Base-by-base conservation (phyloP, 2,329 filamentous ascomycete genomes). In the Sordariomycetes sp. region DNA sequence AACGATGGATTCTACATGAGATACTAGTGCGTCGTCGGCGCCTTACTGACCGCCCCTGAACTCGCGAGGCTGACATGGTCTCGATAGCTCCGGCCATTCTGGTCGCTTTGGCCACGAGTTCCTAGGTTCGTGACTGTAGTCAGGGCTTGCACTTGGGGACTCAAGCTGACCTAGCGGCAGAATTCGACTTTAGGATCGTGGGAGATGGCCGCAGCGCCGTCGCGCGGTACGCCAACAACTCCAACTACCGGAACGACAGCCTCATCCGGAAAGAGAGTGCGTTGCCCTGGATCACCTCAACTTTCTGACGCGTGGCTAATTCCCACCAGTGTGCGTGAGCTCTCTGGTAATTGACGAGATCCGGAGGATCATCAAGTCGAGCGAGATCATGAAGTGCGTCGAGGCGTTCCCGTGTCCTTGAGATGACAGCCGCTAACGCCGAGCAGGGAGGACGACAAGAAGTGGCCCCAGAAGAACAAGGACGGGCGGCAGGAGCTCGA, bases 381-480 rank as follows among this genome's bases (percentile, higher is more conserved):
- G 91, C 74, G 94, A 99, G 71, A 97, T 99, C 67, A 86, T 95
- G 78, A 97, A 97, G 90, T 95, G 82, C 58, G 78, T 54, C 34
- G 32, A 58, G 14, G 54, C 55, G 22, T 59, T 25, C 22, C 28
- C 16, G 7, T 43, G 16, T 14, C 22, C 22, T 24, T 50, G 8
- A 24, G 5, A 50, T 50, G 20, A 6, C 46, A 22, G 46, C 18
- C 20, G 20, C 57, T 58, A 54, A 58, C 57, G 11, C 22, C n/a
- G 20, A 35, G 34, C 64, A 96, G 90, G 77, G 94, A 99, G 85
- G 94, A 99, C 69, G 94, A 99, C 71, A 89, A 86, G 28, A 97
- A 97, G 71, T 99, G 94, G 94, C 94, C 94, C 0, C 90, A 95
- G 72, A 99, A 97, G 82, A 99, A 99, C 77, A 97, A 97, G 76